phyloP scores from a whole-genome alignment of 1,284 basidiomycete species.

The Cronartium quercuum region DNA sequence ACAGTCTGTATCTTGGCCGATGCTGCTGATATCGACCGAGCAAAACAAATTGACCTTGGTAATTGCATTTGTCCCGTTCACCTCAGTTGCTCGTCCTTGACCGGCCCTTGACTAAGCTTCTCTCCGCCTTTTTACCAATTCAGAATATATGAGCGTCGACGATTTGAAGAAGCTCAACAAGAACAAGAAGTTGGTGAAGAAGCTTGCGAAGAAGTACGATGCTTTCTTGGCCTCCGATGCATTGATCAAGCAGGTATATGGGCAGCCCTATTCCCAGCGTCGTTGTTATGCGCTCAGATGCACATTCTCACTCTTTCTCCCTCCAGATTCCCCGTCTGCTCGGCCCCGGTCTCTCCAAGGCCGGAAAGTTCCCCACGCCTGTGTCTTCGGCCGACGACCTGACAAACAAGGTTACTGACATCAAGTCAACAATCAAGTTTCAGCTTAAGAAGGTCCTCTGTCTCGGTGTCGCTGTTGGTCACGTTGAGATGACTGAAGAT shows the following conservation, averaged over 20 bases:
- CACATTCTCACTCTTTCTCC: background rate
- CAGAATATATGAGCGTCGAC: constrained; percentile 84
- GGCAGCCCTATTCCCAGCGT: background rate
- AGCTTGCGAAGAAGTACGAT: constrained; percentile 99
- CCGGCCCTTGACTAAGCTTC: background rate
- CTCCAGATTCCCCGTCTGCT: constrained; percentile 87
- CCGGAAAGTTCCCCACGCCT: constrained; percentile 95
- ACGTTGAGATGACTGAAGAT: constrained; percentile 96
- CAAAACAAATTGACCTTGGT: constrained; percentile 87
- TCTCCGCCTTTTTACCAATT: background rate
- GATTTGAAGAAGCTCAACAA: constrained; percentile 99
- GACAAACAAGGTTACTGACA: constrained; percentile 83
- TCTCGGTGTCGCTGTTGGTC: constrained; percentile 96
- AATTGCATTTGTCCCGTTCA: background rate
- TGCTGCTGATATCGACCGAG: constrained; percentile 96
- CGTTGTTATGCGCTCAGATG: background rate
- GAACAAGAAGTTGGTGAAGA: constrained; percentile 99
- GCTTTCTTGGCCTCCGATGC: constrained; percentile 97
- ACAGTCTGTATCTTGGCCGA: constrained; percentile 99
- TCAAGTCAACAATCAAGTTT: constrained; percentile 91
- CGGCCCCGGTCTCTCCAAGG: constrained; percentile 99
- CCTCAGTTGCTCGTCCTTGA: background rate
- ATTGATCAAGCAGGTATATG: constrained; percentile 84
- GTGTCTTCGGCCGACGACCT: constrained; percentile 91
- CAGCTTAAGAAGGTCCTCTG: constrained; percentile 99